Base-by-base conservation (phyloP, 2,329 filamentous ascomycete genomes). In the Boeremia lycopersici region DNA sequence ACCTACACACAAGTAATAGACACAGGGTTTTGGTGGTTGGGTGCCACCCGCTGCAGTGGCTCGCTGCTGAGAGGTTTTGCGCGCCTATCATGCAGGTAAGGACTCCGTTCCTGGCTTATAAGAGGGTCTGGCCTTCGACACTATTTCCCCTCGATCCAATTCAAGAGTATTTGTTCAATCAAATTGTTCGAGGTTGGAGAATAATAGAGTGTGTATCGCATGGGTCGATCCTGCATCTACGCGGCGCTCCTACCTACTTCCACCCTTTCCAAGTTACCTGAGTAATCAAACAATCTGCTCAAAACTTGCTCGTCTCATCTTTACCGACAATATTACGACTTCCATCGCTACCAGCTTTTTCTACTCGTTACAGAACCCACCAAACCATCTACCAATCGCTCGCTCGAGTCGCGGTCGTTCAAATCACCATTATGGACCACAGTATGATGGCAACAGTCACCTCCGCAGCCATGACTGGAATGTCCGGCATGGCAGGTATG, bases 391-490 rank as follows among this genome's bases (percentile, higher is more conserved):
- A 12, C 10, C 34, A 10, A 36, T 28, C 15, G 17, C n/a, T 44
- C 31, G 29, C 42, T 36, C 38, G 28, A 53, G 6, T 19, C 12
- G 31, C 38, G 40, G 46, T 17, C 29, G 34, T n/a, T 13, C 28
- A 36, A n/a, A 11, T 10, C 6, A 23, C n/a, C 1, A 44, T 40
- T 26, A 64, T 61, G 59, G 52, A 60, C 42, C 54, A 61, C 46
- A 15, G 36, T 25, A 55, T 39, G 52, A 47, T 47, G 42, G 36
- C 46, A 12, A 41, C 52, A 10, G 39, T 25, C n/a, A 45, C 40
- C 7, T 35, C 41, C 30, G 64, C 57, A 61, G 48, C 43, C 9
- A 65, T 63, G 61, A 46, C 46, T 25, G 53, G 46, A 2, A 56
- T 60, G 25, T 45, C 52, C 19, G 53, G 26, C 9, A 61, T 62